Conservation (phyloP, 2,329 filamentous ascomycete species). For the Fonsecaea multimorphosa region DNA sequence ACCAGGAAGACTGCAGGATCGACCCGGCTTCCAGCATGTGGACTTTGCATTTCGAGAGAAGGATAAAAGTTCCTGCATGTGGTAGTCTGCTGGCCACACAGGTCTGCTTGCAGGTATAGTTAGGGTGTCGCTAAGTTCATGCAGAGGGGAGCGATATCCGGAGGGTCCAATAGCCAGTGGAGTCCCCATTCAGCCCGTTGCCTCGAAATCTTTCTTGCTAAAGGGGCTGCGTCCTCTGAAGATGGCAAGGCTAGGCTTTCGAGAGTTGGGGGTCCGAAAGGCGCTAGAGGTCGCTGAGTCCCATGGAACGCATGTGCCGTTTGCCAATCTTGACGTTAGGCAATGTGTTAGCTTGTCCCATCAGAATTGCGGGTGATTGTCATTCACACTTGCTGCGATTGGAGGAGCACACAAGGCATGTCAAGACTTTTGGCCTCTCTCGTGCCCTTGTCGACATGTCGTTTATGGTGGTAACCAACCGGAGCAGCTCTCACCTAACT, state of each 20-base stretch:
- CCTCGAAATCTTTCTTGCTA: neutral
- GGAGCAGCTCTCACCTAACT: neutral
- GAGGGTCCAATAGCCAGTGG: neutral
- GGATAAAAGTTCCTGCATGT: neutral
- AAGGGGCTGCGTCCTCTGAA: neutral
- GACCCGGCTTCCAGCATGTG: neutral
- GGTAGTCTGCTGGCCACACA: neutral
- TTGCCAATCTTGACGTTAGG: neutral
- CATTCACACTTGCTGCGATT: neutral
- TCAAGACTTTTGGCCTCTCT: neutral
- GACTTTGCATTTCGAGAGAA: neutral
- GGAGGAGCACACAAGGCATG: neutral
- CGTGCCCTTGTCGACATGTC: neutral
- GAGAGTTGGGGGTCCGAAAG: neutral
- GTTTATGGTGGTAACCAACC: neutral
- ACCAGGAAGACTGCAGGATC: neutral
- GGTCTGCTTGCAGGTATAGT: constrained; percentile 1
- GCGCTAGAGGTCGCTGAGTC: neutral
- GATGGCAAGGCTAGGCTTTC: neutral
- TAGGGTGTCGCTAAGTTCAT: neutral
- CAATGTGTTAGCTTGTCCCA: neutral
- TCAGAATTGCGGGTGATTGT: neutral
- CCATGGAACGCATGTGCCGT: neutral
- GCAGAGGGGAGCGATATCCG: neutral
- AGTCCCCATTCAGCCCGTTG: neutral